A percentile compares a stretch with the other conserved stretches of the same genome.
phyloP scores from a whole-genome alignment of 331 rosid species.

The Telfairia occidentalis region DNA sequence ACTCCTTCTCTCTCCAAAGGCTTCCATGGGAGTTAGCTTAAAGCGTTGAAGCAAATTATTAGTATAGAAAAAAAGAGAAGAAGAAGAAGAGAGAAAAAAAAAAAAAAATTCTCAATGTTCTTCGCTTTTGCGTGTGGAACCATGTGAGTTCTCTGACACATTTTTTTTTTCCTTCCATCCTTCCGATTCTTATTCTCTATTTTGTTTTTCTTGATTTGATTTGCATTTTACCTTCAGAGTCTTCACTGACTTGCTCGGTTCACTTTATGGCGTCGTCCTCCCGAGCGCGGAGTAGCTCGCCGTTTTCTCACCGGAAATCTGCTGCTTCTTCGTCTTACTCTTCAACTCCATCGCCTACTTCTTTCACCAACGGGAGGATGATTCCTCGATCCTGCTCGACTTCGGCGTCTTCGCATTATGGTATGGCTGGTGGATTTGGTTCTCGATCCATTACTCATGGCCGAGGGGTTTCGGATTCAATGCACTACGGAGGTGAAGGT shows the following conservation, averaged over 20 bases:
- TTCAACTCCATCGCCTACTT: conserved; percentile 68
- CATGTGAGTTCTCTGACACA: conserved; percentile 89
- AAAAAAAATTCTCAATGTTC: conserved; percentile 22
- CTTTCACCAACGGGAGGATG: conserved; percentile 51
- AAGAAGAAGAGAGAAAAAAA: not conserved
- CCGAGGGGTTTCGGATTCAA: conserved; percentile 57
- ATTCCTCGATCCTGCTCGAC: conserved; percentile 78
- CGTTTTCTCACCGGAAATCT: conserved; percentile 74
- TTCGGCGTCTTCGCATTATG: conserved; percentile 63
- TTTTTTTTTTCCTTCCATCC: conserved; percentile 4
- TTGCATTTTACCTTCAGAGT: conserved; percentile 23
- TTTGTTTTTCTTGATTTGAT: not conserved
- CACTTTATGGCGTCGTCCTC: conserved; percentile 86
- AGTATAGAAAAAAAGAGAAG: conserved; percentile 8
- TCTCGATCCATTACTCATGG: conserved; percentile 78
- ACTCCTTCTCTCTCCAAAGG: conserved; percentile 14
- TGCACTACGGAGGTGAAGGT: conserved; percentile 31
- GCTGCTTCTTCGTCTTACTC: conserved; percentile 73
- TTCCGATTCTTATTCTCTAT: conserved; percentile 14
- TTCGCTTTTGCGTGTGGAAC: conserved; percentile 40
- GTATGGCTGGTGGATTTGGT: conserved; percentile 45
- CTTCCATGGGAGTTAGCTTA: conserved; percentile 11
- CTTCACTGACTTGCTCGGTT: conserved; percentile 39
- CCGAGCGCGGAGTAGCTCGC: conserved; percentile 87
- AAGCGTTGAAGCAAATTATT: conserved; percentile 18